These are phyloP conservation scores for Mycena sp. DNA, from an alignment of 1,284 basidiomycete species.

Conservation along the genomic window DNA sequence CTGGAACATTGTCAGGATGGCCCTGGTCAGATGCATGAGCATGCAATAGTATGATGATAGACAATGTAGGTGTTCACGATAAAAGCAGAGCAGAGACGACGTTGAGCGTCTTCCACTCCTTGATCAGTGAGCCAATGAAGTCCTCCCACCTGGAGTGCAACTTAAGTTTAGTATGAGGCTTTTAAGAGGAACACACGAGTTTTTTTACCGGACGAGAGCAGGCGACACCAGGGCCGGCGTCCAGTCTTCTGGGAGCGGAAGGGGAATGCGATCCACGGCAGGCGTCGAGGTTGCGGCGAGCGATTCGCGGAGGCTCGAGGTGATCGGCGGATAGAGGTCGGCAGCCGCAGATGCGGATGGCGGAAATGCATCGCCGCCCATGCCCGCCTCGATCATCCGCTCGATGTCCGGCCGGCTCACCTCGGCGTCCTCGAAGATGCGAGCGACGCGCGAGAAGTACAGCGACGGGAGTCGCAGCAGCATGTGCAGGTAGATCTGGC, in stretches of 20 bases:
- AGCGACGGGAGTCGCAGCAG: slow-evolving; percentile 76
- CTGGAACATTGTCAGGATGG: slow-evolving; percentile 81
- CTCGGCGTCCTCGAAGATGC: slow-evolving; percentile 78
- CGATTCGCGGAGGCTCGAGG: slow-evolving; percentile 29
- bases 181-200: slow-evolving; percentile 10
- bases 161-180: not conserved
- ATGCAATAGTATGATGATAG: not conserved
- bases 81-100: slow-evolving; percentile 29
- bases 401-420: slow-evolving; percentile 77
- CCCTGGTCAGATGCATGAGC: slow-evolving; percentile 51
- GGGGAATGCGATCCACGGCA: slow-evolving; percentile 32
- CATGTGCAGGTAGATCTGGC: slow-evolving; percentile 68
- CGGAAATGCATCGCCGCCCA: slow-evolving; percentile 36
- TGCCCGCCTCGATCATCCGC: slow-evolving; percentile 66
- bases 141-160: slow-evolving; percentile 27
- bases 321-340: not conserved
- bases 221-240: slow-evolving; percentile 48
- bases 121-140: slow-evolving; percentile 29
- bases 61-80: slow-evolving; percentile 24
- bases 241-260: slow-evolving; percentile 76
- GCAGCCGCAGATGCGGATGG: too few relatives aligned
- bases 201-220: slow-evolving; percentile 26
- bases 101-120: slow-evolving; percentile 32
- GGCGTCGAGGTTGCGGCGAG: slow-evolving; percentile 35
- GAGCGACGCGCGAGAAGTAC: too few relatives aligned